A percentile compares a stretch with the other conserved stretches of the same genome.
Conservation (phyloP, 2,329 filamentous ascomycete genomes). For the Hortaea sp. region DNA sequence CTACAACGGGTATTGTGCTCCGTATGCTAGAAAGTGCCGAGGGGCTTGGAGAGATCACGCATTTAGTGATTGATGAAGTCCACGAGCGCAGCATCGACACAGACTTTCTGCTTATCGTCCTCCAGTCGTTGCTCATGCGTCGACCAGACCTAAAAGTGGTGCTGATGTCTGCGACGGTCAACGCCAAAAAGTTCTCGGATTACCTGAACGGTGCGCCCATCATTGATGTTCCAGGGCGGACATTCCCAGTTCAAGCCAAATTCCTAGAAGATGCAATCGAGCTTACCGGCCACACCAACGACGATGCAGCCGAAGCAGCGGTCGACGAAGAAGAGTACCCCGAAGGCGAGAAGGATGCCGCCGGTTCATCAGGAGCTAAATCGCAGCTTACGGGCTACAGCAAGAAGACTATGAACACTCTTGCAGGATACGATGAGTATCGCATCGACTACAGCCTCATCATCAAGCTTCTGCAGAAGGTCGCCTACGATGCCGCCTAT, state of each 20-base stretch:
- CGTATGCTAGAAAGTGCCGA: conserved; percentile 89
- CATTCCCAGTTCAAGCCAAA: conserved; percentile 79
- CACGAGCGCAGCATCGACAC: conserved; percentile 95
- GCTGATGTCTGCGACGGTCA: conserved; percentile 94
- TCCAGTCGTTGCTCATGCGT: conserved; percentile 68
- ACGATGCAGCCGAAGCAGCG: conserved; percentile 46
- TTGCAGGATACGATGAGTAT: conserved; percentile 79
- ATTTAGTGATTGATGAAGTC: conserved; percentile 93
- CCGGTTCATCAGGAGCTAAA: conserved; percentile 21
- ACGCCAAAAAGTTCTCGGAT: conserved; percentile 79
- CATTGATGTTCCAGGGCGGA: conserved; percentile 81
- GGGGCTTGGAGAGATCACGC: conserved; percentile 79
- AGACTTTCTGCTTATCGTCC: conserved; percentile 86
- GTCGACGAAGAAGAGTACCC: conserved; percentile 38
- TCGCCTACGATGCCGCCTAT: conserved; percentile 60
- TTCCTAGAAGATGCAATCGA: conserved; percentile 92
- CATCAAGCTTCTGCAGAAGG: conserved; percentile 63
- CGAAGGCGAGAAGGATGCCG: conserved; percentile 20
- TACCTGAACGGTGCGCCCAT: conserved; percentile 82
- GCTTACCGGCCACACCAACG: conserved; percentile 61
- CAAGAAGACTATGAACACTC: conserved; percentile 59
- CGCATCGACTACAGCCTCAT: conserved; percentile 84
- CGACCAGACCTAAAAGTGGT: conserved; percentile 82
- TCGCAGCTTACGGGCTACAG: conserved; percentile 66
- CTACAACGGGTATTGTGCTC: conserved; percentile 86